Conservation (phyloP, 225 moss, liverwort and hornwort genomes). For the Ulota crispa region DNA sequence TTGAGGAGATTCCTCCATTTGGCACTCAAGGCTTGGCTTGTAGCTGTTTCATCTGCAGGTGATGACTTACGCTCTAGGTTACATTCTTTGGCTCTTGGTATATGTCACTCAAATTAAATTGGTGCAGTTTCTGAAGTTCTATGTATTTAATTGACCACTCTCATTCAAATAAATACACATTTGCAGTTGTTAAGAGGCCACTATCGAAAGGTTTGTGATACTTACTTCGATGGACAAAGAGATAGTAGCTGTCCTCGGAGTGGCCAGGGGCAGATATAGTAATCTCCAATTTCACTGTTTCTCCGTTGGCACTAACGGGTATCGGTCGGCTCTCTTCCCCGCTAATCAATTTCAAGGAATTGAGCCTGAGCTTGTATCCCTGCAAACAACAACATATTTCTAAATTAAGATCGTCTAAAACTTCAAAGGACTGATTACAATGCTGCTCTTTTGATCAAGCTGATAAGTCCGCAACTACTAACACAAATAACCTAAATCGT, state of each 20-base stretch:
- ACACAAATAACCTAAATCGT: neutral
- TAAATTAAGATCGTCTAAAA: neutral
- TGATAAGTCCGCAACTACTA: neutral
- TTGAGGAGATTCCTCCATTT: neutral
- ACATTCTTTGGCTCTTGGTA: neutral
- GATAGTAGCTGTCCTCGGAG: slow-evolving; percentile 25
- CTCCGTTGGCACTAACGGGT: slow-evolving; percentile 33
- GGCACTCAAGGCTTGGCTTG: neutral
- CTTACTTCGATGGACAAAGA: slow-evolving; percentile 37
- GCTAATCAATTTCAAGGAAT: slow-evolving; percentile 23
- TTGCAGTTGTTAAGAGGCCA: neutral
- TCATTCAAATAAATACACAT: neutral
- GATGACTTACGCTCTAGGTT: neutral
- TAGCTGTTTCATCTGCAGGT: neutral
- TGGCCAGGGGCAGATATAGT: slow-evolving; percentile 29
- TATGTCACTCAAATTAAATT: neutral
- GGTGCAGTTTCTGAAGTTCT: neutral
- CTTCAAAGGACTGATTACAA: neutral
- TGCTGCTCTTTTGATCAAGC: neutral
- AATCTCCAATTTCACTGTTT: slow-evolving; percentile 31
- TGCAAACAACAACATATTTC: neutral
- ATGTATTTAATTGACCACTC: neutral
- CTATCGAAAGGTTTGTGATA: neutral
- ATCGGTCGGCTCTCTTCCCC: slow-evolving; percentile 38
- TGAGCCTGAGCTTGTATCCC: slow-evolving; percentile 32